These are phyloP conservation scores for Mycena galopus DNA, from an alignment of 768 basidiomycete species.

Conservation along the genomic window DNA sequence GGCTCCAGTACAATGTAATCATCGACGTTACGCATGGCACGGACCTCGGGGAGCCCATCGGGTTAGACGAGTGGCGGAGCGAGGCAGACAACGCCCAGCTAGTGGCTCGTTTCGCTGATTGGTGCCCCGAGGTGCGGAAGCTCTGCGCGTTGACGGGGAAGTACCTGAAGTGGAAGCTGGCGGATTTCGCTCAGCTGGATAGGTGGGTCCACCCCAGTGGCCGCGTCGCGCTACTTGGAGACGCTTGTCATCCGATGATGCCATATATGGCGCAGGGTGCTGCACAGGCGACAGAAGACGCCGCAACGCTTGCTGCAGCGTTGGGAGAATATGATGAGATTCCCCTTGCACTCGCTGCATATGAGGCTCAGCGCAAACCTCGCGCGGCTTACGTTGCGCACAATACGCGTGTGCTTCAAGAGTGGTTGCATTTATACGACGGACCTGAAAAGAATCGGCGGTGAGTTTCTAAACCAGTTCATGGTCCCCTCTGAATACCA, in stretches of 20 bases:
- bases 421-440: conserved; percentile 64
- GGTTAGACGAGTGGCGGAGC: conserved; percentile 33
- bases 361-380: conserved; percentile 59
- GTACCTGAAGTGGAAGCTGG: conserved; percentile 46
- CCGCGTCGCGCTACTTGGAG: conserved; percentile 43
- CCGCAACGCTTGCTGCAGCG: conserved; percentile 55
- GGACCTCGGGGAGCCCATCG: conserved; percentile 31
- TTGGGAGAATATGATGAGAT: conserved; percentile 59
- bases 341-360: conserved; percentile 56
- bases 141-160: conserved; percentile 37
- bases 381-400: conserved; percentile 61
- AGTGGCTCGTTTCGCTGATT: conserved; percentile 25
- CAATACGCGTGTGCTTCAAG: conserved; percentile 60
- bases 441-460: conserved; percentile 60
- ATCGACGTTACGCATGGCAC: conserved; percentile 35
- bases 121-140: conserved; percentile 30
- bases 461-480: conserved; percentile 7
- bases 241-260: conserved; percentile 49
- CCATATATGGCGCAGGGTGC: conserved; percentile 35
- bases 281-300: conserved; percentile 52
- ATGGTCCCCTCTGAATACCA: not conserved
- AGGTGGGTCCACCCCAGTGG: conserved; percentile 44
- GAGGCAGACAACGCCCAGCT: conserved; percentile 28
- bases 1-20: conserved; percentile 32
- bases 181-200: conserved; percentile 43